Base-by-base conservation (phyloP, 805 yeast genomes). In the Candida odintsovae region DNA sequence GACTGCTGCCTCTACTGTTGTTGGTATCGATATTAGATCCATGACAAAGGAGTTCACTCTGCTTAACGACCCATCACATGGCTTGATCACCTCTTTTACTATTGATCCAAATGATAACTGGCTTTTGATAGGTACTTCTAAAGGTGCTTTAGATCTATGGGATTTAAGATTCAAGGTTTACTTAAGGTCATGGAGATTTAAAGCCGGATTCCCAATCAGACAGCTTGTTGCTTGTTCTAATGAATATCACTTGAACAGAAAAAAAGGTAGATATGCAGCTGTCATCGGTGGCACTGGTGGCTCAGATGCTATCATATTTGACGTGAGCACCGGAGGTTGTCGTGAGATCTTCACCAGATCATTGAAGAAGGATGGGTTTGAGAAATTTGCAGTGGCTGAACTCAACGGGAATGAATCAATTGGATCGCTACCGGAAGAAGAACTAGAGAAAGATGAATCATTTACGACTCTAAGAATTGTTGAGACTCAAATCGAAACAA, bases 131-230 rank as follows among this genome's bases (percentile, higher is more conserved):
- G 97, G 97, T 0, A 87, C 97, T 0, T 67, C 77, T 0, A 76
- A 75, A 36, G 97, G 97, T 1, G 67, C 83, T 1, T 59, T 94
- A 26, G 82, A 80, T 51, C 64, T 92, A 15, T 90, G 96, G 95
- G 97, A 90, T 62, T 53, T 86, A 31, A 69, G 95, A 45, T 87
- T 89, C 61, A 72, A 72, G 31, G 48, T 84, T 0, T 67, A 76
- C 38, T 67, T 88, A 31, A 81, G 76, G 50, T 69, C 83, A 1
- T 85, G 89, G 80, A 74, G 75, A 10, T 72, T 88, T 40, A 75
- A 72, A 37, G 67, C 70, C 13, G 70, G 71, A 4, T 64, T 59
- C 20, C 77, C 83, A 1, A 80, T 89, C 9, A 66, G 68, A 10
- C 63, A 72, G 25, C 57, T 89, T 10, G 59, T 58, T 9, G 51